A percentile compares a stretch with the other conserved stretches of the same genome.
These are phyloP conservation scores for Cadophora malorum DNA, from an alignment of 2,329 filamentous ascomycete species.

Conservation along the genomic window DNA sequence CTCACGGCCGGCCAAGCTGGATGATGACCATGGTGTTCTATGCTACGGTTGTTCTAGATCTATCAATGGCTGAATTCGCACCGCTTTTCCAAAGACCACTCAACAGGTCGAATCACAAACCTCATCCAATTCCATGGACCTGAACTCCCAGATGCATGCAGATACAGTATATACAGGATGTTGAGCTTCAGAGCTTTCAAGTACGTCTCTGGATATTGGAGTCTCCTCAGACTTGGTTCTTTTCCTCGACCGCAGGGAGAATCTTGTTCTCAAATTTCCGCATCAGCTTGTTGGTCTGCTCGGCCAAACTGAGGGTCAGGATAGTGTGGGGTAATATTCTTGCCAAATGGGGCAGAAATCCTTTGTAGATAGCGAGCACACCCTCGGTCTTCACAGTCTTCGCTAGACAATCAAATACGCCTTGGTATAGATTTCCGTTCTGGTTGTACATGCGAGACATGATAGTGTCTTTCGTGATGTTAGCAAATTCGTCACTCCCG, in stretches of 20 bases:
- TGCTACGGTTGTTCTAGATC: conserved; percentile 80
- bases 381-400: conserved; percentile 94
- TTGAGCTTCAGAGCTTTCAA: conserved; percentile 18
- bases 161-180: conserved; percentile 38
- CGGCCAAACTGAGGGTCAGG: conserved; percentile 87
- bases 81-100: conserved; percentile 21
- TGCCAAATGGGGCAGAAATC: conserved; percentile 92
- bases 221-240: conserved; percentile 32
- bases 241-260: conserved; percentile 49
- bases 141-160: conserved; percentile 31
- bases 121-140: conserved; percentile 17
- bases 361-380: conserved; percentile 93
- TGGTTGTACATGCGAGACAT: conserved; percentile 99
- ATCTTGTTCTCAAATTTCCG: conserved; percentile 73
- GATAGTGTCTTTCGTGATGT: conserved; percentile 73
- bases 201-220: not conserved
- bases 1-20: conserved; percentile 41
- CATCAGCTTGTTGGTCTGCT: conserved; percentile 96
- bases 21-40: conserved; percentile 49
- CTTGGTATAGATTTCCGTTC: conserved; percentile 93
- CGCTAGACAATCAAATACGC: conserved; percentile 88
- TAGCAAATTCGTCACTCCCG: conserved; percentile 23
- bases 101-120: conserved; percentile 3
- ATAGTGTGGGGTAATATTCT: conserved; percentile 96
- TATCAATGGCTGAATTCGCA: conserved; percentile 54